Percentiles rank a stretch among this genome's conserved stretches.
These are phyloP conservation scores for Aphelidium insulamus DNA, from an alignment of 371 early-diverging fungal species.

Conservation along the genomic window DNA sequence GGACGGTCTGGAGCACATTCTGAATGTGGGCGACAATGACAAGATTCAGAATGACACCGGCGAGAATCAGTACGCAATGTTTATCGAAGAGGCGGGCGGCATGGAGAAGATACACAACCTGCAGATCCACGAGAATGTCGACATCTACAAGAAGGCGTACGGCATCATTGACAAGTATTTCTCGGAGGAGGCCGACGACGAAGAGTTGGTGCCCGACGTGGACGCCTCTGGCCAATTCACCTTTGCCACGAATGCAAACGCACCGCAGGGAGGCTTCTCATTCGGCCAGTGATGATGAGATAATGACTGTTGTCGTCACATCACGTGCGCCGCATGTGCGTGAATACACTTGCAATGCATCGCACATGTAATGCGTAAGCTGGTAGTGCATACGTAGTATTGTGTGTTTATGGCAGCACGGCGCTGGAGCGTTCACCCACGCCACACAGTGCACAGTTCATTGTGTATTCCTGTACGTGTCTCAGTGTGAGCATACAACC, in stretches of 20 bases:
- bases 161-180: slow-evolving; percentile 82
- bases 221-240: slow-evolving; percentile 43
- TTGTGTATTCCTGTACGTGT: no score
- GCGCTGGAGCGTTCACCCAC: no score
- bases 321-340: background rate
- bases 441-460: no score
- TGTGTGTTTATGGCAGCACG: background rate
- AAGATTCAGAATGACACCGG: slow-evolving; percentile 24
- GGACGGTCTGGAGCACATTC: slow-evolving; percentile 90
- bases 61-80: slow-evolving; percentile 55
- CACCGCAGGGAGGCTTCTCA: slow-evolving; percentile 48
- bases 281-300: slow-evolving; percentile 16
- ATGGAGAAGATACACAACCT: slow-evolving; percentile 74
- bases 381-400: background rate
- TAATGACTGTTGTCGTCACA: background rate
- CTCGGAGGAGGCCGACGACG: slow-evolving; percentile 50
- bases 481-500: no score
- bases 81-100: slow-evolving; percentile 75
- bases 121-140: slow-evolving; percentile 71
- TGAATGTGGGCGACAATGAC: slow-evolving; percentile 81
- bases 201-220: slow-evolving; percentile 34
- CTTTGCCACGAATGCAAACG: slow-evolving; percentile 29
- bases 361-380: background rate
- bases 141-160: slow-evolving; percentile 87
- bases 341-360: background rate